Conservation (phyloP, 352 stramenopile genomes). For the Globisporangium cederbergense region DNA sequence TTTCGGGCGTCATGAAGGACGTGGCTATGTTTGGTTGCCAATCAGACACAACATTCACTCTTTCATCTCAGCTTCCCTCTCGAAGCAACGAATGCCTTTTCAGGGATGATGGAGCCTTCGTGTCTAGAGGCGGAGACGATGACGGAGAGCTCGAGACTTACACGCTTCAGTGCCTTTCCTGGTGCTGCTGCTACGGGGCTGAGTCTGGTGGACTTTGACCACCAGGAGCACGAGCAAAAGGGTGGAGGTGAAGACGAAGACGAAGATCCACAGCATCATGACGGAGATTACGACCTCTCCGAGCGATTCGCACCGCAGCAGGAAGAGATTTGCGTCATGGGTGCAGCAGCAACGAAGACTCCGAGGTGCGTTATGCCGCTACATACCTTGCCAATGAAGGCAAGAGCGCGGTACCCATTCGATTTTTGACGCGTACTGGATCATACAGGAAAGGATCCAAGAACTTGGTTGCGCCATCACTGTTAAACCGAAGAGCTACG, state of each 20-base stretch:
- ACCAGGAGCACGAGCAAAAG: not conserved
- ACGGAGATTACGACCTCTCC: not conserved
- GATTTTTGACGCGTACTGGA: not conserved
- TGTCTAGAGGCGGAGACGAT: not conserved
- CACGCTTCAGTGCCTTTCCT: not conserved
- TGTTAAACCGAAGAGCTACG: not conserved
- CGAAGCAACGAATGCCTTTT: too few relatives aligned
- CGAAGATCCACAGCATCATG: not conserved
- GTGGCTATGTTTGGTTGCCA: conserved; percentile 11
- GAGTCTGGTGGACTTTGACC: conserved; percentile 5
- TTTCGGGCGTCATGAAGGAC: not conserved
- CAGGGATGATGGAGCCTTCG: not conserved
- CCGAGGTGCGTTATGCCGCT: conserved; percentile 14
- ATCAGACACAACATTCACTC: not conserved
- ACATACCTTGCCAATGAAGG: too few relatives aligned
- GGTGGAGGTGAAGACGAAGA: not conserved
- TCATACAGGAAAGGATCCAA: conserved; percentile 10
- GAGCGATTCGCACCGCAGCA: conserved; percentile 3
- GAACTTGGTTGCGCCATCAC: not conserved
- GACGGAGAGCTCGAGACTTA: not conserved
- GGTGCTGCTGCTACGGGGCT: not conserved
- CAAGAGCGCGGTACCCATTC: not conserved
- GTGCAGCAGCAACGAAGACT: conserved; percentile 23
- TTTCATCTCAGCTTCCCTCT: too few relatives aligned
- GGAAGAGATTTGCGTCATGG: conserved; percentile 25